Evolutionary conservation across 805 yeast species (phyloP).

Genomic region (Pichia nakasei): DNA sequence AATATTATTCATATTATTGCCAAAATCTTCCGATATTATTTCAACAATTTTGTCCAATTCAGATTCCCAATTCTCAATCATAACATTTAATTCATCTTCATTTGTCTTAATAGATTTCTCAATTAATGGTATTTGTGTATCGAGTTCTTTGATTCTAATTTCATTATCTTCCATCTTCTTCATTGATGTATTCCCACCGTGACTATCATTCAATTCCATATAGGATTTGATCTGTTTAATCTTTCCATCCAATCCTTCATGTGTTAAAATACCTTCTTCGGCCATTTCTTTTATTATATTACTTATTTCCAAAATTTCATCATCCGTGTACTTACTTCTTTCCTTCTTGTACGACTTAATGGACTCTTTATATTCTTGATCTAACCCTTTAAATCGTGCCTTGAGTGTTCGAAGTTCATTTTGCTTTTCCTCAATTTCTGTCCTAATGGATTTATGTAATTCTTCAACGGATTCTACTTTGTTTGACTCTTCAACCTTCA

Average conservation of each 20-base stretch:
- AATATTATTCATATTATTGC: slow-evolving; percentile 56
- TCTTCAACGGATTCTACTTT: slow-evolving; percentile 18
- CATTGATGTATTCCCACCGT: slow-evolving; percentile 23
- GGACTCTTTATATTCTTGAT: slow-evolving; percentile 15
- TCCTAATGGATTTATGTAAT: slow-evolving; percentile 24
- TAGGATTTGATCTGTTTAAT: slow-evolving; percentile 37
- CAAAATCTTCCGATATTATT: slow-evolving; percentile 55
- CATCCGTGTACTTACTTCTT: slow-evolving; percentile 29
- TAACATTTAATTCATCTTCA: slow-evolving; percentile 14
- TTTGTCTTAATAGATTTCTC: slow-evolving; percentile 31
- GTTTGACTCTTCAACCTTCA: slow-evolving; percentile 32
- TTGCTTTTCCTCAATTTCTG: slow-evolving; percentile 20
- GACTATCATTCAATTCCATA: slow-evolving; percentile 19
- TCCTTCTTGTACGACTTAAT: slow-evolving; percentile 28
- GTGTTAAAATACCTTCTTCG: slow-evolving; percentile 28
- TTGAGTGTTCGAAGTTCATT: slow-evolving; percentile 11
- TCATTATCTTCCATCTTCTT: slow-evolving; percentile 31
- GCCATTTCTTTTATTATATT: slow-evolving; percentile 28
- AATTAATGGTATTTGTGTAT: slow-evolving; percentile 31
- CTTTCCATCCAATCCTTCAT: slow-evolving; percentile 28
- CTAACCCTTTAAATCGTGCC: slow-evolving; percentile 11
- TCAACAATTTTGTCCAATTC: slow-evolving; percentile 43
- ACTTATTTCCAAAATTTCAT: slow-evolving; percentile 34
- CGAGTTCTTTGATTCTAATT: slow-evolving; percentile 29
- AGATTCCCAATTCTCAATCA: slow-evolving; percentile 48